Evolutionary conservation across 2,329 filamentous ascomycete genomes (phyloP).

Genomic region (Colletotrichum gigasporum): DNA sequence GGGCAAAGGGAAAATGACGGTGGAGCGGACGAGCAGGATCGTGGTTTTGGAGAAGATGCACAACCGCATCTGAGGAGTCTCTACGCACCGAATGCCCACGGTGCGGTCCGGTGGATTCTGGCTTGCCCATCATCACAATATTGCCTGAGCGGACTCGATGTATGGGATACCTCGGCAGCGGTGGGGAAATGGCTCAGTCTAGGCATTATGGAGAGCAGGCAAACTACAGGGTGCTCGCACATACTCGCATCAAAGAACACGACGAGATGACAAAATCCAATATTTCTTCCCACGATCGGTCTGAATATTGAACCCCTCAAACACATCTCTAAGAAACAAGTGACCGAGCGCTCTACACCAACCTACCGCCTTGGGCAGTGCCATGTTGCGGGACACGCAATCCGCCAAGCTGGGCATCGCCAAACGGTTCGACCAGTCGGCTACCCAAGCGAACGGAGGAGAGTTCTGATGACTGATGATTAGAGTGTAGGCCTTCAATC

Average conservation of each 20-base stretch:
- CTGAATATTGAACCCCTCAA: neutral
- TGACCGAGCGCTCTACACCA: too few species aligned
- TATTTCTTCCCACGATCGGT: too few species aligned
- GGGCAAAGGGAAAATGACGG: neutral
- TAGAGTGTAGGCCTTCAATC: neutral
- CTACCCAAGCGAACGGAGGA: neutral
- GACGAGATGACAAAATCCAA: neutral
- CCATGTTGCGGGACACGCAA: neutral
- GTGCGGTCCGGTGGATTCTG: too few species aligned
- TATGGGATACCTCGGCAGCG: neutral
- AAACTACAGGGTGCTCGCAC: neutral
- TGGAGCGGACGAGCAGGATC: neutral
- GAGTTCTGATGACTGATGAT: constrained; percentile 10
- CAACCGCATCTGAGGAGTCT: neutral
- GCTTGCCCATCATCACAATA: too few species aligned
- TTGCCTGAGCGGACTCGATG: neutral
- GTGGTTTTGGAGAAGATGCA: neutral
- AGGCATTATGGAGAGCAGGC: neutral
- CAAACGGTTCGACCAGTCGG: neutral
- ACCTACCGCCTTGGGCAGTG: neutral
- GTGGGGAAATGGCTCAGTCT: neutral
- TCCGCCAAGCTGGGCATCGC: neutral
- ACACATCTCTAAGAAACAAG: neutral
- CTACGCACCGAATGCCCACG: neutral
- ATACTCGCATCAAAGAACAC: neutral